These are phyloP conservation scores for Cichorium intybus DNA, from an alignment of 140 eudicot species.

Conservation along the genomic window DNA sequence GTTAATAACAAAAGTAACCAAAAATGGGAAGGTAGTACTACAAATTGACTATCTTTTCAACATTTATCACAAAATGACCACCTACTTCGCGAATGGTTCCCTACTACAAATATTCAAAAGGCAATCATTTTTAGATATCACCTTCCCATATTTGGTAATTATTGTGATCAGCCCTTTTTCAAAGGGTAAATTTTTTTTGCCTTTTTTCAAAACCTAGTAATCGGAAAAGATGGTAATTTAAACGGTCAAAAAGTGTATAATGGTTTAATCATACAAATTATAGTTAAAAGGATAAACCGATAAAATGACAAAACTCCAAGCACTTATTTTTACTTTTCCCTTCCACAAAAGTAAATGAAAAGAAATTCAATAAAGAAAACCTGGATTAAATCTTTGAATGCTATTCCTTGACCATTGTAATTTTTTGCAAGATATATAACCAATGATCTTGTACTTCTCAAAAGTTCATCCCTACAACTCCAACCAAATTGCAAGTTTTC, in stretches of 20 bases:
- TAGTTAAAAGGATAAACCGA: too few relatives aligned
- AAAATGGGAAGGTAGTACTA: too few relatives aligned
- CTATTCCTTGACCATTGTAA: constrained; percentile 69
- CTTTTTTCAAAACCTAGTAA: too few relatives aligned
- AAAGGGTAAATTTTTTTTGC: too few relatives aligned
- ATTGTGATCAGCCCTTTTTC: too few relatives aligned
- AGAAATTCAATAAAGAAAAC: constrained; percentile 25
- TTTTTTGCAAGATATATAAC: constrained; percentile 69
- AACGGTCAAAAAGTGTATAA: too few relatives aligned
- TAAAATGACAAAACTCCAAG: background rate
- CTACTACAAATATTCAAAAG: background rate
- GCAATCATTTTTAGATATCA: background rate
- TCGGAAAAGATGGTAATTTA: background rate
- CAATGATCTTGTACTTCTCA: constrained; percentile 76
- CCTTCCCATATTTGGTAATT: background rate
- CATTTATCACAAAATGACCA: too few relatives aligned
- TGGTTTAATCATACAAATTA: too few relatives aligned
- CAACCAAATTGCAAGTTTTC: constrained; percentile 69
- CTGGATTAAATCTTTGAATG: constrained; percentile 81
- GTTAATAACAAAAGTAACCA: too few relatives aligned
- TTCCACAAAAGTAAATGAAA: background rate
- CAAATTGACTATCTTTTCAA: too few relatives aligned
- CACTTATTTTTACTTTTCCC: background rate
- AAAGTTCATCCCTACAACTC: constrained; percentile 80
- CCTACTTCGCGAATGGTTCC: too few relatives aligned